These are phyloP conservation scores for Aureobasidium sp. DNA, from an alignment of 2,329 filamentous ascomycete genomes.

Conservation along the genomic window DNA sequence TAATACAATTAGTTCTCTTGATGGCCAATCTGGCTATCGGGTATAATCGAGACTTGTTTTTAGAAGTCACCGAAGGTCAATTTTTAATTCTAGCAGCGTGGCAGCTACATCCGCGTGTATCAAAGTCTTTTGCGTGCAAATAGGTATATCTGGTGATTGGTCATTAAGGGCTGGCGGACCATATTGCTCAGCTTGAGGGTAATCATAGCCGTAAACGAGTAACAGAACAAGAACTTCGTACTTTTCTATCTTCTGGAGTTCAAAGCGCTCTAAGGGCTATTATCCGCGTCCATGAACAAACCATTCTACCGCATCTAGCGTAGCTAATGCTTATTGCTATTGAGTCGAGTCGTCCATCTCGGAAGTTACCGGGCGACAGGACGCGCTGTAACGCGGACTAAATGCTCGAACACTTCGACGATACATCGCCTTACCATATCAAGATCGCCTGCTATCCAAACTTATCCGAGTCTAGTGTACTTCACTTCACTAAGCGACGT, in stretches of 20 bases:
- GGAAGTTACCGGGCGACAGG: background rate
- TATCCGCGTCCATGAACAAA: background rate
- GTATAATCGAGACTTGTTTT: background rate
- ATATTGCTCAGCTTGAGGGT: background rate
- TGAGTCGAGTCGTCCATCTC: background rate
- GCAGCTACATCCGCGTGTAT: background rate
- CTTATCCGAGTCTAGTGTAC: background rate
- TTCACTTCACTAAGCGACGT: background rate
- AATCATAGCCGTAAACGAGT: background rate
- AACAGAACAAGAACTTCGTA: background rate
- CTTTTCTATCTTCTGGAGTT: background rate
- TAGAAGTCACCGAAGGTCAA: background rate
- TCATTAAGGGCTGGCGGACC: too few species aligned
- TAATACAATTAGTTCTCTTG: too few species aligned
- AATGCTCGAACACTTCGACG: background rate
- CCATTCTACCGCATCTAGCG: background rate
- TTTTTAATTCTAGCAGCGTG: background rate
- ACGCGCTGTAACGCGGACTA: constrained; percentile 8
- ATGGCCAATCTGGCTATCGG: too few species aligned
- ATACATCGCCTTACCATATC: background rate
- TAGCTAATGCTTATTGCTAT: background rate
- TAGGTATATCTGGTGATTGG: too few species aligned
- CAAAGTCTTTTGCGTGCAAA: too few species aligned
- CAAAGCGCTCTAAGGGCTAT: background rate
- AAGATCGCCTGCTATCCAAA: background rate